Base-by-base conservation (phyloP, 805 yeast genomes). In the Metschnikowia gruessii region DNA sequence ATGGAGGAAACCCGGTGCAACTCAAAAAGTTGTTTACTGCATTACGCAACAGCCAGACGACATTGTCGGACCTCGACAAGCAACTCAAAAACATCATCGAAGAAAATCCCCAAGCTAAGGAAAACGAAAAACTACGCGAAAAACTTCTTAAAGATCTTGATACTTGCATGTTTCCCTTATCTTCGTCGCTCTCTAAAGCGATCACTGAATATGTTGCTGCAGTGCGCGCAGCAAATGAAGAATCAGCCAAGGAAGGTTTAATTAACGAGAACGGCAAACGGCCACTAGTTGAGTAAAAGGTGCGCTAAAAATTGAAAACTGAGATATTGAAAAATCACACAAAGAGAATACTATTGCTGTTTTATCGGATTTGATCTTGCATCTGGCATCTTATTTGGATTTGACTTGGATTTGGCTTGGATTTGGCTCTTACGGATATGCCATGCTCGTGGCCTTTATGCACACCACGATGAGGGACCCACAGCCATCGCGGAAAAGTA, bases 201-300 rank as follows among this genome's bases (percentile, higher is more conserved):
- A 57, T 65, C 21, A 51, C 47, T 15, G 73, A 68, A 26, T 72
- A 71, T 47, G 59, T 61, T 4, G 56, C 59, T 16, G 74, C 74
- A 8, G 64, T 56, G 30, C 52, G 60, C 35, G 54, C 54, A 6
- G 48, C 55, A 16, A 43, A 43, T 36, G 42, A 45, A 7, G 58
- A 56, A n/a, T 26, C 56, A n/a, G 63, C 61, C 45, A 38, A 35
- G 15, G 46, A 45, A 16, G 44, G 39, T 22, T 50, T 46, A 15
- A 22, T 60, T 13, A 69, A 69, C 49, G 69, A 58, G 31, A 66
- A 68, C 52, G 73, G 74, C 5, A 68, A 67, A 48, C 50, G 70
- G 36, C 63, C 62, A 12, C 48, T 61, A 32, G 58, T 47, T 22
- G 38, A 39, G 22, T 43, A 35, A 18, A n/a, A n/a, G n/a, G n/a